Percentiles rank a stretch among this genome's conserved stretches.
Evolutionary conservation across 768 basidiomycete genomes (phyloP).

Genomic region (Pleurotus citrinopileatus): DNA sequence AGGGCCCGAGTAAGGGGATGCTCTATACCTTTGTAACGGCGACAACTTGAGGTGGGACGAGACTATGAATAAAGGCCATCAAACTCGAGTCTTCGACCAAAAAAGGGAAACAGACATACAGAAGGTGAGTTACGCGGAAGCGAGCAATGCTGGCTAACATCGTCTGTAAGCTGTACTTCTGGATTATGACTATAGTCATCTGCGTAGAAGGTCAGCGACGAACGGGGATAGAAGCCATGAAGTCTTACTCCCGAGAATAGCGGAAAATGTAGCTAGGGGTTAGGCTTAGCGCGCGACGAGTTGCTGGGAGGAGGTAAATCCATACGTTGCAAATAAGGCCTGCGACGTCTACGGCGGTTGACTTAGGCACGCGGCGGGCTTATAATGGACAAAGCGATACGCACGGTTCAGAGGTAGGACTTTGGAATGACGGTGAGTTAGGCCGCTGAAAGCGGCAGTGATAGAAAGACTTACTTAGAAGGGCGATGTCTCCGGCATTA

Average conservation of each 20-base stretch:
- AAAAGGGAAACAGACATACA: slow-evolving; percentile 23
- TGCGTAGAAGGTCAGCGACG: slow-evolving; percentile 18
- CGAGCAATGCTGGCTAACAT: slow-evolving; percentile 45
- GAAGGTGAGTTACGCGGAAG: slow-evolving; percentile 46
- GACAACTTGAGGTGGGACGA: slow-evolving; percentile 50
- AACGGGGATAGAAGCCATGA: neutral
- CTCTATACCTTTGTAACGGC: slow-evolving; percentile 46
- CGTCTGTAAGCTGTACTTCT: slow-evolving; percentile 40
- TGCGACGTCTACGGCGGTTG: slow-evolving; percentile 23
- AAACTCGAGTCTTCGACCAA: slow-evolving; percentile 23
- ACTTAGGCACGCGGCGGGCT: slow-evolving; percentile 17
- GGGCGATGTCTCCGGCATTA: slow-evolving; percentile 47
- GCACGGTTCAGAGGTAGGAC: slow-evolving; percentile 42
- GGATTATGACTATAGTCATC: slow-evolving; percentile 49
- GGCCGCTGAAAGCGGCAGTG: slow-evolving; percentile 5
- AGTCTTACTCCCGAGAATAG: slow-evolving; percentile 48
- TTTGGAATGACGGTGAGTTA: slow-evolving; percentile 16
- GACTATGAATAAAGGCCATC: slow-evolving; percentile 21
- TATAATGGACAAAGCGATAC: slow-evolving; percentile 30
- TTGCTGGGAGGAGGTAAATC: neutral
- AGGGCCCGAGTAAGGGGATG: slow-evolving; percentile 36
- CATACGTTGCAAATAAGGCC: slow-evolving; percentile 53
- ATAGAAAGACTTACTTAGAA: slow-evolving; percentile 26
- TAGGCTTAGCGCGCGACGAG: neutral
- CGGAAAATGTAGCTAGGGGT: slow-evolving; percentile 47